A percentile compares a stretch with the other conserved stretches of the same genome.
Conservation (phyloP, 1,284 basidiomycete genomes). For the Salmacisia buchloeana region DNA sequence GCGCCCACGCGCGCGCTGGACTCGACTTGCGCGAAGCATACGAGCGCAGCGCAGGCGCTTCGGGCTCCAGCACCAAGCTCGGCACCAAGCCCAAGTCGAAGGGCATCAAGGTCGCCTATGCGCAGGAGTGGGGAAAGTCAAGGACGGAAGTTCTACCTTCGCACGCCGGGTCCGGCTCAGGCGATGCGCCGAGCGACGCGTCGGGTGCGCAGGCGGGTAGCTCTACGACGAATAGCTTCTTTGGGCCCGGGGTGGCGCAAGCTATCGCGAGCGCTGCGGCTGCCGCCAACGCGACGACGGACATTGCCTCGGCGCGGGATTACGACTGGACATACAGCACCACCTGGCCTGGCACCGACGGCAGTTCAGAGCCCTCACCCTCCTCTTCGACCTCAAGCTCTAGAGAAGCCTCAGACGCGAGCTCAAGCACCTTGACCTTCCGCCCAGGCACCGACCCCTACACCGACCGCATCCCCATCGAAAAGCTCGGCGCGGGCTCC, state of each 20-base stretch:
- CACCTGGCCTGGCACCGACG: conserved; percentile 66
- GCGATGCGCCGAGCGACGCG: background rate
- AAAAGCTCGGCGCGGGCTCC: conserved; percentile 36
- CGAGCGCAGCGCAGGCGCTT: background rate
- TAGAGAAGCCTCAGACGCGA: background rate
- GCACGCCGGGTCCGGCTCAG: background rate
- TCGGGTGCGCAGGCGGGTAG: background rate
- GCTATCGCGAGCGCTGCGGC: background rate
- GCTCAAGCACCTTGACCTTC: too few relatives aligned
- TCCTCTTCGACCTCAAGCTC: background rate
- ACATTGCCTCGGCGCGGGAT: conserved; percentile 35
- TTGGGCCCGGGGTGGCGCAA: background rate
- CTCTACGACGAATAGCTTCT: background rate
- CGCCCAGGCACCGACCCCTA: conserved; percentile 30
- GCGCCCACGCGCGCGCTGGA: conserved; percentile 71
- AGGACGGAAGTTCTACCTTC: conserved; percentile 58
- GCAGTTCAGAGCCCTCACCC: conserved; percentile 13
- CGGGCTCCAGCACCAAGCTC: background rate
- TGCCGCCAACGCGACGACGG: conserved; percentile 9
- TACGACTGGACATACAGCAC: conserved; percentile 99
- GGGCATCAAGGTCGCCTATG: conserved; percentile 80
- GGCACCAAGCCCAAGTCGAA: conserved; percentile 28
- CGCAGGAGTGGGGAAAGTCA: conserved; percentile 85
- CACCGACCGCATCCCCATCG: conserved; percentile 43
- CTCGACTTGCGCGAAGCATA: conserved; percentile 21